Evolutionary conservation across 176 grass and related monocot genomes (phyloP).

Genomic region (Carex pumila): DNA sequence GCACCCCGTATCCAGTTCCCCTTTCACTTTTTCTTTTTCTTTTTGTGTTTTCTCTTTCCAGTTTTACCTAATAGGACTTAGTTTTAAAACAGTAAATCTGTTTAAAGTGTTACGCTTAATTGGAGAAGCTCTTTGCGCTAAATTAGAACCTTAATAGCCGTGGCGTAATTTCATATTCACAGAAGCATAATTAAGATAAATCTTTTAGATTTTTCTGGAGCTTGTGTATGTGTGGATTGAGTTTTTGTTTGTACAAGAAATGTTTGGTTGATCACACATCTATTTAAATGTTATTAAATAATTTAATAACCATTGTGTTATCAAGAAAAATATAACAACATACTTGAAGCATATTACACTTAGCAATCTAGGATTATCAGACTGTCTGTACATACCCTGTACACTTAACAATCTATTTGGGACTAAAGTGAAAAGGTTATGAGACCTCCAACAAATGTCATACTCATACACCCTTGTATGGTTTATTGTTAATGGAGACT

Average conservation of each 20-base stretch:
- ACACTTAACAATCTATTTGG: neutral
- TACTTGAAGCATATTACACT: neutral
- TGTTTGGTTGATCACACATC: neutral
- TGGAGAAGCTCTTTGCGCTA: neutral
- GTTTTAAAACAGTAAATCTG: neutral
- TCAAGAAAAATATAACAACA: neutral
- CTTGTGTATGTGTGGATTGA: neutral
- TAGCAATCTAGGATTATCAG: neutral
- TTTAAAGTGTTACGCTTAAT: neutral
- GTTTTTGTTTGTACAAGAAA: neutral
- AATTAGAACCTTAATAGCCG: neutral
- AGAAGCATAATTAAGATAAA: neutral
- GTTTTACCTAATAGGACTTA: neutral
- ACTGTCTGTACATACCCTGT: neutral
- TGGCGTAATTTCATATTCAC: neutral
- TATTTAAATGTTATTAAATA: neutral
- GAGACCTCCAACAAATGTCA: neutral
- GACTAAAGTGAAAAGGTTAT: neutral
- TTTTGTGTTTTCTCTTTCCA: neutral
- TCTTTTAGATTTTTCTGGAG: neutral
- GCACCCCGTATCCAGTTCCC: constrained; percentile 36
- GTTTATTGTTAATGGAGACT: neutral
- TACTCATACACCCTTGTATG: neutral
- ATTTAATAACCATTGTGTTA: neutral
- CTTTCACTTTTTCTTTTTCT: neutral